Conservation (phyloP, 108 stramenopile species). For the Nitzschia sp. region DNA sequence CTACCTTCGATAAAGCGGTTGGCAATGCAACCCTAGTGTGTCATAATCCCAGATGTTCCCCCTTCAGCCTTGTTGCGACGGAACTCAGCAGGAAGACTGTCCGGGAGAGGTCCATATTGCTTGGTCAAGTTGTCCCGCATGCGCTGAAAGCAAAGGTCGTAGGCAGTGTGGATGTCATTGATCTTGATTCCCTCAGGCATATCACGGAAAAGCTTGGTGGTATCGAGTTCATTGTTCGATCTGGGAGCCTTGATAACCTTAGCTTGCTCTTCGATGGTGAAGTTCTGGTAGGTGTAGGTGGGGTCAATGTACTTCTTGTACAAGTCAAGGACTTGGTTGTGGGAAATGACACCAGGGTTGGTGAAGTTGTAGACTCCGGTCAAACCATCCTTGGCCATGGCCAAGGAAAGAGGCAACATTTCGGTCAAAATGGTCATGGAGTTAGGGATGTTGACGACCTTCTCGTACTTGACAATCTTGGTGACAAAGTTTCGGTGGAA, state of each 20-base stretch:
- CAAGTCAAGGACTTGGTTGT: slow-evolving; percentile 96
- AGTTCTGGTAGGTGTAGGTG: slow-evolving; percentile 94
- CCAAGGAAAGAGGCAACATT: slow-evolving; percentile 93
- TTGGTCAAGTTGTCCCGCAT: slow-evolving; percentile 91
- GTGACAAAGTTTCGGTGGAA: slow-evolving; percentile 97
- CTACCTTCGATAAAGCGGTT: no score
- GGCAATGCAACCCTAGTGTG: no score
- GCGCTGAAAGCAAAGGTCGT: slow-evolving; percentile 90
- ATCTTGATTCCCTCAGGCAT: slow-evolving; percentile 89
- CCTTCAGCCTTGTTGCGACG: slow-evolving; percentile 12
- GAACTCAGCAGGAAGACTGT: slow-evolving; percentile 56
- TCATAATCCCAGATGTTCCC: no score
- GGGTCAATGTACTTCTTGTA: slow-evolving; percentile 99
- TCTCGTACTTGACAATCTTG: slow-evolving; percentile 97
- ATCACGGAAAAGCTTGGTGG: slow-evolving; percentile 91
- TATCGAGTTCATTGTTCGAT: slow-evolving; percentile 98
- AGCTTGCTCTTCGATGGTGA: slow-evolving; percentile 90
- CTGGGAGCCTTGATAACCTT: slow-evolving; percentile 94
- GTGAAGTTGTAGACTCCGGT: slow-evolving; percentile 99
- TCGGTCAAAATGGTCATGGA: slow-evolving; percentile 98
- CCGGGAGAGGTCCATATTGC: slow-evolving; percentile 74
- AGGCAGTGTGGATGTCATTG: slow-evolving; percentile 89
- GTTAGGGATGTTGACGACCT: slow-evolving; percentile 98
- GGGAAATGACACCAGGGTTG: slow-evolving; percentile 99
- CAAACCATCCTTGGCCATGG: slow-evolving; percentile 88